These are phyloP conservation scores for Croton laevigatus DNA, from an alignment of 441 rosid species.

Conservation along the genomic window DNA sequence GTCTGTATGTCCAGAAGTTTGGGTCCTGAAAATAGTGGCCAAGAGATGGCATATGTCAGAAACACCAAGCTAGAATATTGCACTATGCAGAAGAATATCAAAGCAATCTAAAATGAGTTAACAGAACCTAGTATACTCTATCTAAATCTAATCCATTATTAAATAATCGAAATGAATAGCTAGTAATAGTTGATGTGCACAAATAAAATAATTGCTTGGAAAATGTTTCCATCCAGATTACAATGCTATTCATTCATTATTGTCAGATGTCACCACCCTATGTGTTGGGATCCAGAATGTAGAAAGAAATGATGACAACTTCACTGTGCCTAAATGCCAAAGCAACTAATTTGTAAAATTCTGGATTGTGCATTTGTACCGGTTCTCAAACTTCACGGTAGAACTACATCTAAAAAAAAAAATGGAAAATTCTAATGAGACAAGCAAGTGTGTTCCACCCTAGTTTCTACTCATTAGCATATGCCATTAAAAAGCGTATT, in stretches of 20 bases:
- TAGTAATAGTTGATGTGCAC: neutral
- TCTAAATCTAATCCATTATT: neutral
- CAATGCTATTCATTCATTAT: neutral
- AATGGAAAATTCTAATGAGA: neutral
- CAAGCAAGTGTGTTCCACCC: neutral
- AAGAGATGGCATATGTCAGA: slow-evolving; percentile 16
- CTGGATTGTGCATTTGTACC: neutral
- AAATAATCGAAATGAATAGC: neutral
- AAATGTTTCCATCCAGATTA: neutral
- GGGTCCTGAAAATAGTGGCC: slow-evolving; percentile 62
- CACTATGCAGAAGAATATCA: neutral
- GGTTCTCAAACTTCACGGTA: neutral
- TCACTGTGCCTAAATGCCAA: slow-evolving; percentile 1
- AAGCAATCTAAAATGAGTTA: neutral
- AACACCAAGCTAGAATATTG: neutral
- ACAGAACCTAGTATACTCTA: neutral
- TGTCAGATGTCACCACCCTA: neutral
- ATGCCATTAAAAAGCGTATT: neutral
- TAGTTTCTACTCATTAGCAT: neutral
- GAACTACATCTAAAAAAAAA: neutral
- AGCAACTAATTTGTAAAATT: neutral
- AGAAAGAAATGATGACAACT: neutral
- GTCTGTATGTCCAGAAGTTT: slow-evolving; percentile 79
- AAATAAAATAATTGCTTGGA: neutral
- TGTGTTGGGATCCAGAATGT: neutral